These are phyloP conservation scores for Solanum peruvianum DNA, from an alignment of 257 asterid species.

Conservation along the genomic window DNA sequence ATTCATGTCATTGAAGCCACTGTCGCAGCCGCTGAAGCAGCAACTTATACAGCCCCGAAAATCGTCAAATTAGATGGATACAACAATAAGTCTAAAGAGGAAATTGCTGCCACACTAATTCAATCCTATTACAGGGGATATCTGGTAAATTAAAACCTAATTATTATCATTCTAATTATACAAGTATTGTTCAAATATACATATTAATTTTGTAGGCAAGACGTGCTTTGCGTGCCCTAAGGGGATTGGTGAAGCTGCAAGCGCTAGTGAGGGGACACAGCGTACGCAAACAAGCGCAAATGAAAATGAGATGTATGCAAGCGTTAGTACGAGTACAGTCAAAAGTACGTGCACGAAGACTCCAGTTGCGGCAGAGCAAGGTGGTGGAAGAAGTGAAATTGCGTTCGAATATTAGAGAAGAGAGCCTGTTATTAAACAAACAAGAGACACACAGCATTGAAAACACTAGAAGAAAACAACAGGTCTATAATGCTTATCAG, in stretches of 20 bases:
- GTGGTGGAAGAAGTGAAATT: slow-evolving; percentile 9
- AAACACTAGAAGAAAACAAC: slow-evolving; percentile 33
- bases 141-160: slow-evolving; percentile 30
- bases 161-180: no score
- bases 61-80: slow-evolving; percentile 54
- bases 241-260: slow-evolving; percentile 89
- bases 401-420: neutral
- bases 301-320: slow-evolving; percentile 98
- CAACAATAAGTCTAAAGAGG: slow-evolving; percentile 56
- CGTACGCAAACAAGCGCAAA: slow-evolving; percentile 81
- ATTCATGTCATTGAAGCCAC: slow-evolving; percentile 65
- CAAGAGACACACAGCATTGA: slow-evolving; percentile 27
- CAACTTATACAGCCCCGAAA: slow-evolving; percentile 75
- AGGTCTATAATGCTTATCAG: slow-evolving; percentile 35
- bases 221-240: slow-evolving; percentile 72
- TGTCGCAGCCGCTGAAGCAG: slow-evolving; percentile 81
- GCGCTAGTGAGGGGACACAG: slow-evolving; percentile 89
- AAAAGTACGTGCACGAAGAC: slow-evolving; percentile 65
- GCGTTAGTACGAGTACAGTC: slow-evolving; percentile 85
- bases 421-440: slow-evolving; percentile 22
- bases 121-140: slow-evolving; percentile 88
- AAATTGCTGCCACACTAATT: slow-evolving; percentile 56
- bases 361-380: slow-evolving; percentile 26
- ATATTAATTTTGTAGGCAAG: slow-evolving; percentile 40
- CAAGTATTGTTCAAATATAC: neutral